Base-by-base conservation (phyloP, 2,329 filamentous ascomycete genomes). In the Nemania sp. region DNA sequence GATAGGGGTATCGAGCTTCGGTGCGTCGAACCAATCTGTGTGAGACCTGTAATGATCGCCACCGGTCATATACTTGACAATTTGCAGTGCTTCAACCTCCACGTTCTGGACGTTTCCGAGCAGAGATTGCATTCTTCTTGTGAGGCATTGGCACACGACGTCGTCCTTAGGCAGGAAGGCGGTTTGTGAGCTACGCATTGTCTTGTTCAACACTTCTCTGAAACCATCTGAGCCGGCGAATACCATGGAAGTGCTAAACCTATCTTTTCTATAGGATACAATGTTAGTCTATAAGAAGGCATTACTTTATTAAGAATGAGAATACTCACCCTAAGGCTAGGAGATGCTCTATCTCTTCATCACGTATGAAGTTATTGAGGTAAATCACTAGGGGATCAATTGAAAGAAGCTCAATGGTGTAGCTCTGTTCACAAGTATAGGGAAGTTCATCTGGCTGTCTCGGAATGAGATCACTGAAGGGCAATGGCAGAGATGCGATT, bases 31-130 rank as follows among this genome's bases (percentile, higher is more conserved):
- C 55, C 68, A 70, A 54, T 72, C 67, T 11, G 53, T 64, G 41
- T 72, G 70, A 5, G 47, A 43, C 20, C 45, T 41, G 32, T 60
- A 72, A 26, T 49, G 64, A n/a, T 72, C 70, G 55, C 65, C 70
- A 5, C 62, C 64, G 2, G 32, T 60, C 32, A 11, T 11, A 57
- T 72, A 70, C 56, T 72, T 72, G 55, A 72, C 70, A 2, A 72
- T 61, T 57, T 70, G 67, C 27, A 62, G 62, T 5, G 57, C 11
- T 49, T 72, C 66, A 10, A 66, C 47, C 32, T 65, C 57, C 5
- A 43, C 22, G 47, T 70, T 65, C 62, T 70, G 65, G 24, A 68
- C 51, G 54, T 68, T 68, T 3, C 68, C 68, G 10, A 70, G 65
- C 26, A 70, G 62, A 26, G 65, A 70, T 51, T 66, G 60, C 65